Conservation (phyloP, 345 rosid genomes). For the Lagerstroemia speciosa region DNA sequence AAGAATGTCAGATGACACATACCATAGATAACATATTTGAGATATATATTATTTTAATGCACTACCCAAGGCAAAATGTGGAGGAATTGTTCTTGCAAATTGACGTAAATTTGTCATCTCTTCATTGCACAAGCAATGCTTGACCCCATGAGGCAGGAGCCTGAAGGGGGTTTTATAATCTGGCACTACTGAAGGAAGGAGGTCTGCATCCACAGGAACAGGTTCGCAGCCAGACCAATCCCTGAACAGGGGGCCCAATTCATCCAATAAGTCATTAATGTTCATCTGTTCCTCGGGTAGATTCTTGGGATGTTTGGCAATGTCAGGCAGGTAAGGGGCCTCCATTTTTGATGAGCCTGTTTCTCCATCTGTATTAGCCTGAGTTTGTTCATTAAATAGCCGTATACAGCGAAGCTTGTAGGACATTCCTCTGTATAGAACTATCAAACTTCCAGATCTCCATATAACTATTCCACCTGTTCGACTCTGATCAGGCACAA, state of each 20-base stretch:
- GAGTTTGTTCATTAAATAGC: constrained; percentile 36
- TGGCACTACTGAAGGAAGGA: constrained; percentile 65
- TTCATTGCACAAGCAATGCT: constrained; percentile 38
- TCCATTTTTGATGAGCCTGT: constrained; percentile 11
- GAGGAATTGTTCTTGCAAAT: constrained; percentile 59
- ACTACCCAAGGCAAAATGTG: constrained; percentile 85
- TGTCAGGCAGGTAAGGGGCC: constrained; percentile 23
- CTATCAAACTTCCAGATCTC: constrained; percentile 96
- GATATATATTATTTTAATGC: not conserved
- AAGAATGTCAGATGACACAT: constrained; percentile 7
- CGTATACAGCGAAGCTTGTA: constrained; percentile 69
- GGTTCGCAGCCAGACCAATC: constrained; percentile 93
- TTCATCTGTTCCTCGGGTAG: constrained; percentile 49
- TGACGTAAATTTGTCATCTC: constrained; percentile 65
- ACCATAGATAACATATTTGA: not conserved
- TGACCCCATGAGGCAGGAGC: constrained; percentile 61
- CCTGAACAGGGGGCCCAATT: constrained; percentile 73
- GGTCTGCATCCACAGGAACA: constrained; percentile 87
- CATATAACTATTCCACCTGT: constrained; percentile 86
- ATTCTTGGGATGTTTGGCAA: constrained; percentile 31
- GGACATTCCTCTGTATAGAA: constrained; percentile 68
- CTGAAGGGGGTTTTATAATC: constrained; percentile 67
- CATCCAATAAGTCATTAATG: constrained; percentile 60
- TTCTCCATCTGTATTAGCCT: constrained; percentile 15
- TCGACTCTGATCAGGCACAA: constrained; percentile 43